phyloP scores from a whole-genome alignment of 2,329 filamentous ascomycete species.

The Xylaria sp. region DNA sequence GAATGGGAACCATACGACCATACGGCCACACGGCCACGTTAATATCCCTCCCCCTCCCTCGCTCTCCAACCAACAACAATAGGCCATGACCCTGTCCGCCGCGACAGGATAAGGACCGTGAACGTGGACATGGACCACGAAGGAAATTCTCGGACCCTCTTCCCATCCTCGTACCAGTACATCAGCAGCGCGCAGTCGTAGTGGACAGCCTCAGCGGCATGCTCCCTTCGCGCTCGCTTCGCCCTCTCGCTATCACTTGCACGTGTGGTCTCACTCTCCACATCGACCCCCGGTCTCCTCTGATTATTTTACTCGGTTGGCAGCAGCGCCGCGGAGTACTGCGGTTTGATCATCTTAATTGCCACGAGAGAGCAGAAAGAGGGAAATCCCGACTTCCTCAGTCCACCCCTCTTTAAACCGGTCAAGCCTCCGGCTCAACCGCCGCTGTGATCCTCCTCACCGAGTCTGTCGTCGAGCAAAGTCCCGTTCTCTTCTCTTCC shows the following conservation, averaged over 20 bases:
- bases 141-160: conserved; percentile 37
- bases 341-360: conserved; percentile 39
- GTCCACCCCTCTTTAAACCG: conserved; percentile 49
- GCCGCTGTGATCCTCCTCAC: conserved; percentile 47
- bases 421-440: conserved; percentile 48
- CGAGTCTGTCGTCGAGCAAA: conserved; percentile 45
- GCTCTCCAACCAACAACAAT: conserved; percentile 33
- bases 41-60: conserved; percentile 34
- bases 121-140: conserved; percentile 20
- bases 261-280: conserved; percentile 30
- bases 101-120: conserved; percentile 27
- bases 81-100: conserved; percentile 32
- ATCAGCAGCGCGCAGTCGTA: conserved; percentile 18
- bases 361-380: conserved; percentile 41
- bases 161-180: conserved; percentile 28
- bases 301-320: conserved; percentile 34
- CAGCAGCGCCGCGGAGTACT: conserved; percentile 35
- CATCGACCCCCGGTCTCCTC: conserved; percentile 21
- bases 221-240: conserved; percentile 8
- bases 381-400: conserved; percentile 38
- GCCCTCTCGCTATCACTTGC: conserved; percentile 16
- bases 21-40: conserved; percentile 30
- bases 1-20: conserved; percentile 30
- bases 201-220: conserved; percentile 34
- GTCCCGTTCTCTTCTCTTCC: conserved; percentile 43